Conservation (phyloP, 225 moss, liverwort and hornwort genomes). For the Polytrichum commune region DNA sequence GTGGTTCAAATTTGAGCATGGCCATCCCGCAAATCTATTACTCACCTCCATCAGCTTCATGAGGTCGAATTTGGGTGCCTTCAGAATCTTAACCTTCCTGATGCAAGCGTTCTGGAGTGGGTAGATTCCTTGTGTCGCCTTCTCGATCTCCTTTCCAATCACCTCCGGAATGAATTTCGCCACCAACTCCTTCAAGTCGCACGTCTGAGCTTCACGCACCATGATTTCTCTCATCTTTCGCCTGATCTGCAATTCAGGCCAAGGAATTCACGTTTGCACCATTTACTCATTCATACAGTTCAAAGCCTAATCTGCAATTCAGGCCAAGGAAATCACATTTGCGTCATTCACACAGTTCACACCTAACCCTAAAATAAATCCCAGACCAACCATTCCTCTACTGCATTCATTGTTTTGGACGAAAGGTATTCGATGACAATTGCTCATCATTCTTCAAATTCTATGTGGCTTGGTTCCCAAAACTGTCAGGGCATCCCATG, state of each 20-base stretch:
- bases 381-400: not conserved
- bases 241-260: conserved; percentile 24
- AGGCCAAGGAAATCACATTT: too few relatives aligned
- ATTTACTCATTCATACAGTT: conserved; percentile 1
- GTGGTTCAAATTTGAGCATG: too few relatives aligned
- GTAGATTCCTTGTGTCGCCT: conserved; percentile 31
- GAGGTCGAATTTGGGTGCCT: conserved; percentile 32
- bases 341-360: too few relatives aligned
- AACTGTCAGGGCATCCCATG: not conserved
- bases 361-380: too few relatives aligned
- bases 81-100: conserved; percentile 34
- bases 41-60: conserved; percentile 38
- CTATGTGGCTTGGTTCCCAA: not conserved
- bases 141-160: conserved; percentile 37
- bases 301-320: conserved; percentile 32
- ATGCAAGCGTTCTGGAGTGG: conserved; percentile 30
- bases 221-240: conserved; percentile 45
- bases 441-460: not conserved
- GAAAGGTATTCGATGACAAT: too few relatives aligned
- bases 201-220: conserved; percentile 31
- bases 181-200: conserved; percentile 36
- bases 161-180: conserved; percentile 37
- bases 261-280: too few relatives aligned
- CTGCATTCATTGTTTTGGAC: too few relatives aligned
- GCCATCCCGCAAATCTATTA: too few relatives aligned